Evolutionary conservation across 2,329 filamentous ascomycete species (phyloP), one percentile per base, ranked within the genome.

Genomic region (Fusarium mexicanum): DNA sequence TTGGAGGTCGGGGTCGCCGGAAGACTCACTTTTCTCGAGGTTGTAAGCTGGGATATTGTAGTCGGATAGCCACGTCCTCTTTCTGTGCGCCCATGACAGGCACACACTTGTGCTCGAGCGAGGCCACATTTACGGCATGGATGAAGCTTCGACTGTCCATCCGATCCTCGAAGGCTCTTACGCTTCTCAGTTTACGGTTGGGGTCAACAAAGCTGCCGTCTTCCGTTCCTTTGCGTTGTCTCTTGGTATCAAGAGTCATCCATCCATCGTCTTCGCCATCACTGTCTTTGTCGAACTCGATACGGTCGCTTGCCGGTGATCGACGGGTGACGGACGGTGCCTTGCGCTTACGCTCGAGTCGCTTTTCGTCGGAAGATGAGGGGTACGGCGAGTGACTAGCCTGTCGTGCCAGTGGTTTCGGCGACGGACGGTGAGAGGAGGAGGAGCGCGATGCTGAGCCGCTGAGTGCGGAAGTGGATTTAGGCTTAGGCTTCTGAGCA

Each of bases 11-110:
- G 46, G 43, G 40, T 29, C 16, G 22, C 6, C 48, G 54, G 35
- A 24, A 37, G 50, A 64, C 83, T 77, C 85, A 93, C 91, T 87
- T 90, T 83, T 96, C 94, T 61, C 89, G 88, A 57, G 87, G 87
- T 64, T 90, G 89, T 71, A 87, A 86, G 81, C 94, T 95, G 16
- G 96, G 96, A 82, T 98, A 98, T 81, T 96, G 93, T 76, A 98
- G 84, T 79, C 91, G 86, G 67, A 97, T 89, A 17, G 83, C 84
- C 12, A 91, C 86, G 66, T 90, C 87, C 67, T 90, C 85, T 54
- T 85, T 83, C 54, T 84, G 82, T 6, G 86, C 84, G 44, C 85
- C 85, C 67, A 88, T 83, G 18, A 86, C 85, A 2, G 86, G 86
- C 35, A 86, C 85, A 67, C 87, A 89, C 47, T 86, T 87, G 11